Conservation (phyloP, 176 grass and related monocot species). For the Elymus sibiricus region DNA sequence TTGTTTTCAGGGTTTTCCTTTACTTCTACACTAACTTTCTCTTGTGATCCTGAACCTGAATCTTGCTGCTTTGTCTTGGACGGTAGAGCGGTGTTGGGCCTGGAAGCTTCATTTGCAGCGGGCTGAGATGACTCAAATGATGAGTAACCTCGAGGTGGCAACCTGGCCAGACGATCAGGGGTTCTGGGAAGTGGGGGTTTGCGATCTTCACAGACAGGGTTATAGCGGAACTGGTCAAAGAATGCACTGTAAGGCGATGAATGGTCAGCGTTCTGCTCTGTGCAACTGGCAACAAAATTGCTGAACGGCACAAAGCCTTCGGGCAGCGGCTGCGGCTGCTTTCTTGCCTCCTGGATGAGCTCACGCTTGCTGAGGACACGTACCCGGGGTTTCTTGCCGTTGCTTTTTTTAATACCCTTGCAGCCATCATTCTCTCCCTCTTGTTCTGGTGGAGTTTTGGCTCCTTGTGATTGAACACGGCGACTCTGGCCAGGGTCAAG, state of each 20-base stretch:
- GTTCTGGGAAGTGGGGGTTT: background rate
- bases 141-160: background rate
- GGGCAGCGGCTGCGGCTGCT: background rate
- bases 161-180: background rate
- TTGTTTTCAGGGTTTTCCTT: background rate
- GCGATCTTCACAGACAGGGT: background rate
- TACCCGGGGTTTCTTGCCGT: background rate
- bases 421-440: background rate
- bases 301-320: background rate
- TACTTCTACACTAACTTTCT: background rate
- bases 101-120: background rate
- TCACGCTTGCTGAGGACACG: background rate
- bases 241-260: constrained; percentile 7
- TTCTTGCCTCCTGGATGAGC: background rate
- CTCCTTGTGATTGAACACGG: background rate
- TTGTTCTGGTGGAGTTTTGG: background rate
- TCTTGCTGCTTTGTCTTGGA: constrained; percentile 1
- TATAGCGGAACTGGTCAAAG: constrained; percentile 36
- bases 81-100: background rate
- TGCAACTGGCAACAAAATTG: background rate
- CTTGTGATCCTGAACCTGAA: constrained; percentile 12
- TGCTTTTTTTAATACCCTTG: background rate
- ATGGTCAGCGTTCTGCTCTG: background rate
- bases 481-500: background rate
- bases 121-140: background rate